Evolutionary conservation across 352 stramenopile species (phyloP).

Genomic region (Globisporangium takayamanum): DNA sequence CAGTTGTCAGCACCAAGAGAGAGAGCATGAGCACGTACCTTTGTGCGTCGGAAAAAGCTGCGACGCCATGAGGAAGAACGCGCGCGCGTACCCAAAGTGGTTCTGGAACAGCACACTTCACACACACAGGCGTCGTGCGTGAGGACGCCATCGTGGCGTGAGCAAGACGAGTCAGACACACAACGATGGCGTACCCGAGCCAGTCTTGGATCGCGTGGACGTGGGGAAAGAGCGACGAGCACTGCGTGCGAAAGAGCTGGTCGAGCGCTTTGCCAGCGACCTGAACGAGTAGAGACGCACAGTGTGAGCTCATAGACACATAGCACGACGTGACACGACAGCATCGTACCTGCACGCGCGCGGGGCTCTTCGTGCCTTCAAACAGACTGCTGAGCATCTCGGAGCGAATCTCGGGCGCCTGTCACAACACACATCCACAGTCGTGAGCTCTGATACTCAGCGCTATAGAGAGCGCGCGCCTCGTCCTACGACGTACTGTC

Average conservation of each 20-base stretch:
- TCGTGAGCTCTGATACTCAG: background rate
- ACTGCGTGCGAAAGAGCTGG: conserved; percentile 22
- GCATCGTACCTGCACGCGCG: conserved; percentile 6
- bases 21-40: conserved; percentile 16
- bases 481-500: conserved; percentile 4
- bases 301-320: background rate
- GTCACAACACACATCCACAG: background rate
- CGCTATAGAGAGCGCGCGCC: no score
- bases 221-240: conserved; percentile 27
- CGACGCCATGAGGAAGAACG: conserved; percentile 43
- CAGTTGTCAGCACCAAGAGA: no score
- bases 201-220: conserved; percentile 63
- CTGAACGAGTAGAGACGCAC: background rate
- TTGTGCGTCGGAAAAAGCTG: conserved; percentile 33
- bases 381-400: conserved; percentile 52
- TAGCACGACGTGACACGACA: background rate
- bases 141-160: background rate
- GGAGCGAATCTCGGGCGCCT: conserved; percentile 45
- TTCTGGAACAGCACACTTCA: conserved; percentile 41
- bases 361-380: conserved; percentile 14
- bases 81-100: conserved; percentile 28
- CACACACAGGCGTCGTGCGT: background rate
- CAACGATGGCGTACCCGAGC: conserved; percentile 30
- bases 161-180: conserved; percentile 1
- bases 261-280: conserved; percentile 15